phyloP scores from a whole-genome alignment of 164 flowering plant species.

The Paratinospora sagittata region DNA sequence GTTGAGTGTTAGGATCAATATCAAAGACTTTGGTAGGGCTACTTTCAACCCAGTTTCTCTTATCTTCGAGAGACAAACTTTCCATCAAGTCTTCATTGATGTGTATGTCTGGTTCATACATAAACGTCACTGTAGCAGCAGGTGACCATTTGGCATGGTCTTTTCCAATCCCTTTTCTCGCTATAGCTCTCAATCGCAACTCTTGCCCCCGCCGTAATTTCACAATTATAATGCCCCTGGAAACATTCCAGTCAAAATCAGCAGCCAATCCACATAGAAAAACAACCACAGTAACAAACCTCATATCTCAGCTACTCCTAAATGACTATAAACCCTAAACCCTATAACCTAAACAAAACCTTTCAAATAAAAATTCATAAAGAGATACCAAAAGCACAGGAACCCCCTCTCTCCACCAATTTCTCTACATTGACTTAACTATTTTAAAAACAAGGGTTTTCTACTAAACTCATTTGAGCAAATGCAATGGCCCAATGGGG shows the following conservation, averaged over 20 bases:
- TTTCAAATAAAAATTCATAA: not conserved
- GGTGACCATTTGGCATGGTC: slow-evolving; percentile 99
- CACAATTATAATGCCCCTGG: slow-evolving; percentile 90
- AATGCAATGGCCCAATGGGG: too few species aligned
- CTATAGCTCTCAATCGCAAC: slow-evolving; percentile 83
- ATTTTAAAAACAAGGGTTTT: too few species aligned
- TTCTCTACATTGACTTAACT: too few species aligned
- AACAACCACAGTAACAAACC: not conserved
- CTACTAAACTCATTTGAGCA: too few species aligned
- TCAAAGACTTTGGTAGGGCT: slow-evolving; percentile 92
- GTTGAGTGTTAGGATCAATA: slow-evolving; percentile 62
- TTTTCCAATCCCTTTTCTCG: slow-evolving; percentile 94
- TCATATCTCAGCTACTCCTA: not conserved
- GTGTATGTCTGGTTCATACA: slow-evolving; percentile 88
- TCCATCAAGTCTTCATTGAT: slow-evolving; percentile 93
- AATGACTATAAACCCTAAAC: not conserved
- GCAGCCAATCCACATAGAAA: not conserved
- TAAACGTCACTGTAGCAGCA: slow-evolving; percentile 94
- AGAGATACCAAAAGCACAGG: not conserved
- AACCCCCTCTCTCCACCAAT: too few species aligned
- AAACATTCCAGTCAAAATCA: not conserved
- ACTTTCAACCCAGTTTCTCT: slow-evolving; percentile 66
- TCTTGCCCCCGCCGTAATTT: slow-evolving; percentile 94
- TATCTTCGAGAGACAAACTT: slow-evolving; percentile 65
- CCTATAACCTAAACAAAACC: not conserved